Percentiles rank a stretch among this genome's conserved stretches.
phyloP scores from a whole-genome alignment of 345 rosid genomes.

The Noccaea bulbosa region DNA sequence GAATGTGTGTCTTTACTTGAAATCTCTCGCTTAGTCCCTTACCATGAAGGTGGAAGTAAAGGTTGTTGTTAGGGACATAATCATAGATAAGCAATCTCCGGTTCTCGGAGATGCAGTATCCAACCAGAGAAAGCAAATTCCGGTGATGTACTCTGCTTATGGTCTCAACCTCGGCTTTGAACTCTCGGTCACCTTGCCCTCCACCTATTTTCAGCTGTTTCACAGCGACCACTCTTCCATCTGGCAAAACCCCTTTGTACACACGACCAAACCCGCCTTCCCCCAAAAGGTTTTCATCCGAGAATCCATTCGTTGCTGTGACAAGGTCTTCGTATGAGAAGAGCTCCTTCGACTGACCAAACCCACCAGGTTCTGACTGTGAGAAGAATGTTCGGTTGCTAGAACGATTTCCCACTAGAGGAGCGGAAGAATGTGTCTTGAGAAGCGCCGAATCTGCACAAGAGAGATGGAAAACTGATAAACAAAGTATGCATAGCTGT shows the following conservation, averaged over 20 bases:
- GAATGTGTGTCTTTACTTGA: background rate
- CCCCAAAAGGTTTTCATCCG: constrained; percentile 78
- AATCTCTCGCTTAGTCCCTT: constrained; percentile 19
- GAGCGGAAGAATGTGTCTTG: constrained; percentile 70
- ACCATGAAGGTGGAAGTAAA: constrained; percentile 96
- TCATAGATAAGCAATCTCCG: constrained; percentile 85
- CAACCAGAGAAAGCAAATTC: constrained; percentile 91
- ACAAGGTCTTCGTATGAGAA: constrained; percentile 76
- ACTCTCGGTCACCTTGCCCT: constrained; percentile 92
- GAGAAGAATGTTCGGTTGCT: constrained; percentile 56
- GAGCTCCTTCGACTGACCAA: constrained; percentile 74
- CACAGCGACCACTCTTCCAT: constrained; percentile 86
- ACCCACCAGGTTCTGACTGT: constrained; percentile 62
- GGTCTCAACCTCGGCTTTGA: constrained; percentile 92
- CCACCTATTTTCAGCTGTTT: constrained; percentile 86
- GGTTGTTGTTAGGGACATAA: constrained; percentile 81
- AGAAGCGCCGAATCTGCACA: constrained; percentile 57
- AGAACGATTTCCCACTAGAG: constrained; percentile 64
- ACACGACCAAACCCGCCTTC: constrained; percentile 97
- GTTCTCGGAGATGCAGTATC: constrained; percentile 86
- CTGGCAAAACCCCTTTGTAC: constrained; percentile 78
- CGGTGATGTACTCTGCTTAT: constrained; percentile 95
- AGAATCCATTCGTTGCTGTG: constrained; percentile 78
- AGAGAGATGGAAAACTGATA: constrained; percentile 18
- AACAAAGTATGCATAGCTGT: background rate